Evolutionary conservation across 768 basidiomycete species (phyloP), one percentile per base, ranked within the genome.

Genomic region (Lactarius pseudohatsudake): DNA sequence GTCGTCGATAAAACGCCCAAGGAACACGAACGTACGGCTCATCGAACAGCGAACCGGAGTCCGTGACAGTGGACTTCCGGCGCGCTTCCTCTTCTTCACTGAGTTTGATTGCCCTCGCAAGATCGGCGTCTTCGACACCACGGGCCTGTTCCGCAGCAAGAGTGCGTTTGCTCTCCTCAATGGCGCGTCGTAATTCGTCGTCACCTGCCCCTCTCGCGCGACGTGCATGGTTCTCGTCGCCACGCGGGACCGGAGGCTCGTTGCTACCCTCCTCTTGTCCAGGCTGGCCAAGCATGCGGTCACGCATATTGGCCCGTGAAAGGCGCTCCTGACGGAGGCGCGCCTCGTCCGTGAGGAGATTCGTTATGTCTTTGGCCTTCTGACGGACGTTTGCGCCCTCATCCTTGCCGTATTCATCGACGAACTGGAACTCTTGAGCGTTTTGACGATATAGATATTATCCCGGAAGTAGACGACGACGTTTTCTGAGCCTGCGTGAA

Each of bases 381-480:
- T 96, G 93, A 28, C 94, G 86, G 18, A 96, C 93, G 77, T 98
- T 99, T n/a, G 94, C 94, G 41, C 97, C 97, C 73, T 97, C 94
- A 75, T 99, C 97, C 76, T 97, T 97, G 59, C 89, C 91, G 45
- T 92, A 88, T 73, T 98, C 97, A 77, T 98, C 97, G 64, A 96
- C 77, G 74, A 88, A 97, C 72, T 98, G 96, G 78, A 99, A 99
- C 77, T 99, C 97, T 76, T 96, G 67, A 99, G 86, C 2, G 96
- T 98, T 82, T 98, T 98, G 86, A 99, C 88, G 75, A 98, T 85
- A 78, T 98, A 99, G 67, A 97, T 78, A 75, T 99, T 98, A 76
- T 99, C 96, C 57, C 87, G 88, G 82, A 98, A 98, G 80, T 99
- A 99, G 74, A 97, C 91, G 67, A 98, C 94, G 26, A 98, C 96